Base-by-base conservation (phyloP, 2,329 filamentous ascomycete species). In the Nemania sp. region DNA sequence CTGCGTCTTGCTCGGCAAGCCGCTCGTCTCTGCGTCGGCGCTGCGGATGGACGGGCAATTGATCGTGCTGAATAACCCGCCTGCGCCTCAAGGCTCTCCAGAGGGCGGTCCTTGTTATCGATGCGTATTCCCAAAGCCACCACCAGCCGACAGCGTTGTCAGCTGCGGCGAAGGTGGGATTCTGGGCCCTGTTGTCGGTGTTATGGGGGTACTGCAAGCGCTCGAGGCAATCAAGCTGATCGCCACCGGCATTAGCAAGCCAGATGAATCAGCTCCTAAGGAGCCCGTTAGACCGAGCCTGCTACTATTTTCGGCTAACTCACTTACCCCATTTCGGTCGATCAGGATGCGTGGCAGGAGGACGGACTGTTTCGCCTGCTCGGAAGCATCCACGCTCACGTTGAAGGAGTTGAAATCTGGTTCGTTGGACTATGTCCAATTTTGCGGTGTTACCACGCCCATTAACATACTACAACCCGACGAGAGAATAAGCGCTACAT, bases 141-240 rank as follows among this genome's bases (percentile, higher is more conserved):
- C 96, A 0, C 94, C 95, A 0, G 88, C 93, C 0, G 92, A 92
- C 49, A 93, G 89, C 64, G 91, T 98, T 0, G 85, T 93, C 1
- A 93, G 91, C 67, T 99, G 96, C 76, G 93, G 94, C 47, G 96
- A 99, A 78, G 95, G 94, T 10, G 96, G 96, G 0, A 94, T 99
- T 8, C 76, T 99, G 1, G 96, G 96, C 0, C 94, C 96, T 0
- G 94, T 98, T 0, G 96, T 99, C 0, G 96, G 96, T 0, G 86
- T 90, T 0, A 98, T 99, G 93, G 96, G 96, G 7, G 90, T 97
- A 0, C 81, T 98, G 64, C 96, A 98, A 82, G 95, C 96, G 0
- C 83, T 97, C 1, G 94, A 98, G 80, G 90, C 93, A 0, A 90
- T 98, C 75, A 96, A 97, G 77, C 79, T 98, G n/a, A 85, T 98